Base-by-base conservation (phyloP, 2,329 filamentous ascomycete genomes). In the Aureobasidium zeae region DNA sequence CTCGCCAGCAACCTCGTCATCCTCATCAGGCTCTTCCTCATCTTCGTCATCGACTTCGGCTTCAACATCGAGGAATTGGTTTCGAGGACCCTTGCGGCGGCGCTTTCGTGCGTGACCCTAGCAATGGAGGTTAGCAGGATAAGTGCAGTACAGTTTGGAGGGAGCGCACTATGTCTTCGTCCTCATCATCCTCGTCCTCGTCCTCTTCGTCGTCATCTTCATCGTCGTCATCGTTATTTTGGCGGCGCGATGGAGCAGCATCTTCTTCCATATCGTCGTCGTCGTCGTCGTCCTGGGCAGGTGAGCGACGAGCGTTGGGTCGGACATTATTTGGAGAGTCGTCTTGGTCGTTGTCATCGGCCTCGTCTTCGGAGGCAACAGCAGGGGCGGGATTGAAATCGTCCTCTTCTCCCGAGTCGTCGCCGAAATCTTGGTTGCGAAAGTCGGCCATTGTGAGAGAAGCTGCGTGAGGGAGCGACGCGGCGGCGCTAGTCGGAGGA, bases 11-110 rank as follows among this genome's bases (percentile, higher is more conserved):
- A 85, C 79, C 44, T 94, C 87, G 54, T 93, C 86, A 54, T 95
- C 89, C 39, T 93, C 86, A 51, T 94, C 86, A 49, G 85, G 84
- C 52, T 76, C 81, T 53, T 86, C 84, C 55, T 94, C 87, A 55
- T 94, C 87, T 51, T 94, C 80, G 47, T 84, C 91, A 58, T 96
- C 91, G 54, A 98, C 91, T 67, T 95, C 91, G 62, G 91, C 91
- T 72, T 98, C 91, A 57, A 89, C 86, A 78, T 98, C 91, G 67
- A 98, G 80, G 77, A 95, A 95, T 57, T 83, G 81, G 55, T 86
- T 85, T 51, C 86, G 78, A 51, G 76, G 75, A 52, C 83, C 79
- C 61, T 77, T 78, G 62, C 80, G 81, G 58, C 73, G 67, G 46
- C 88, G 83, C 65, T 96, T 96, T 55, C 83, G 77, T 45, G 85